Conservation (phyloP, 1,139 yeast species). For the Pichia sp. region DNA sequence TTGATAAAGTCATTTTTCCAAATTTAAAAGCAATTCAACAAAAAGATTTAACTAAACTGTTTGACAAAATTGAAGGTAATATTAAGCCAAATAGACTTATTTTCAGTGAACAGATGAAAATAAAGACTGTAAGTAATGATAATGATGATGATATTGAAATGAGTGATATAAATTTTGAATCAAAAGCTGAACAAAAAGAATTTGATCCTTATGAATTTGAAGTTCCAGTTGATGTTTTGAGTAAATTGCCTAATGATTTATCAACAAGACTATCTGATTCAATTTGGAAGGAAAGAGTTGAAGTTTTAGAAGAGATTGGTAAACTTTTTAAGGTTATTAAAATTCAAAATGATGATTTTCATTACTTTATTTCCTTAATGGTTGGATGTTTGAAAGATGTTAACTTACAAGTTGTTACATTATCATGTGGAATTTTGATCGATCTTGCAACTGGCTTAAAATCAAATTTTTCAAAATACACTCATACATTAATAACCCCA, state of each 20-base stretch:
- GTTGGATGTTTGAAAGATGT: slow-evolving; percentile 84
- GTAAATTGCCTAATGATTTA: slow-evolving; percentile 62
- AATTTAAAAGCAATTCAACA: slow-evolving; percentile 88
- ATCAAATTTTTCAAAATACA: slow-evolving; percentile 48
- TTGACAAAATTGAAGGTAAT: slow-evolving; percentile 42
- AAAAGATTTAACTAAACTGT: slow-evolving; percentile 68
- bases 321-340: slow-evolving; percentile 44
- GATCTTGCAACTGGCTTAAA: slow-evolving; percentile 64
- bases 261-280: slow-evolving; percentile 48
- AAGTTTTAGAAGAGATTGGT: slow-evolving; percentile 65
- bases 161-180: slow-evolving; percentile 21
- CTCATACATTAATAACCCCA: slow-evolving; percentile 48
- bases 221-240: slow-evolving; percentile 54
- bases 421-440: slow-evolving; percentile 68
- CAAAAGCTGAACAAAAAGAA: background rate
- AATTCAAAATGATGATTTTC: slow-evolving; percentile 57
- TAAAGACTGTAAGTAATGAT: slow-evolving; percentile 9
- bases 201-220: slow-evolving; percentile 51
- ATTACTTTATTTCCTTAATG: slow-evolving; percentile 51
- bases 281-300: slow-evolving; percentile 92
- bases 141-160: slow-evolving; percentile 21
- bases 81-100: slow-evolving; percentile 51
- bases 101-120: slow-evolving; percentile 11
- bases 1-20: slow-evolving; percentile 56
- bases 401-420: slow-evolving; percentile 77